A percentile compares a stretch with the other conserved stretches of the same genome.
Evolutionary conservation across 2,329 filamentous ascomycete genomes (phyloP).

Genomic region (Fusarium sp.): DNA sequence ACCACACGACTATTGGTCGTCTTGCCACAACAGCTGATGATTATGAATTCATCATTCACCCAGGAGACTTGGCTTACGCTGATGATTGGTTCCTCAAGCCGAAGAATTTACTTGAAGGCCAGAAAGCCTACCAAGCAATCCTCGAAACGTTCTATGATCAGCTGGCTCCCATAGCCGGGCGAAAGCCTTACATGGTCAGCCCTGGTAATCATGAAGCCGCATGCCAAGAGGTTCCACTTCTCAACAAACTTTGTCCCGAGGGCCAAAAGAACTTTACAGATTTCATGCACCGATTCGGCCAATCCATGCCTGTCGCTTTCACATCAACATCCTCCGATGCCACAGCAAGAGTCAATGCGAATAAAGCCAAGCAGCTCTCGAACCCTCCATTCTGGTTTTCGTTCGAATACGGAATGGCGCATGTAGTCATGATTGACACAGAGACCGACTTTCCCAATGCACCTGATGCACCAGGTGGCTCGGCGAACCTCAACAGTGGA

Average conservation of each 20-base stretch:
- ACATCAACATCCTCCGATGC: slow-evolving; percentile 2
- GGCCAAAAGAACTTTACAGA: slow-evolving; percentile 32
- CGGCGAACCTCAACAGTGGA: slow-evolving; percentile 22
- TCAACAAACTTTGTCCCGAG: slow-evolving; percentile 18
- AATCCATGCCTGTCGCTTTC: slow-evolving; percentile 7
- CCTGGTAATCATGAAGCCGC: slow-evolving; percentile 26
- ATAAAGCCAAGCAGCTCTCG: slow-evolving; percentile 28
- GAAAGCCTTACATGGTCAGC: slow-evolving; percentile 27
- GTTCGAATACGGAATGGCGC: slow-evolving; percentile 45
- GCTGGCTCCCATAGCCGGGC: slow-evolving; percentile 3
- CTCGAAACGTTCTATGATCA: slow-evolving; percentile 24
- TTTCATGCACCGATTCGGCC: slow-evolving; percentile 22
- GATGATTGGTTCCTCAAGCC: slow-evolving; percentile 25
- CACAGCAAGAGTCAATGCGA: slow-evolving; percentile 19
- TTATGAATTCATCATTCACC: slow-evolving; percentile 28
- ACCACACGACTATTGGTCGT: slow-evolving; percentile 25
- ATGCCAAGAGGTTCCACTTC: slow-evolving; percentile 19
- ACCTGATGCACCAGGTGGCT: slow-evolving; percentile 20
- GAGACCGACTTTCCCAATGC: slow-evolving; percentile 52
- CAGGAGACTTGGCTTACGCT: slow-evolving; percentile 13
- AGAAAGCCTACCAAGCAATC: slow-evolving; percentile 25
- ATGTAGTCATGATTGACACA: slow-evolving; percentile 50
- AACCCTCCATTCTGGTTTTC: slow-evolving; percentile 42
- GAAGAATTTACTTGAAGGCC: slow-evolving; percentile 17
- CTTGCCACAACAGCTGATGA: slow-evolving; percentile 21